Base-by-base conservation (phyloP, 768 basidiomycete genomes). In the Rhodotorula kratochvilovae region DNA sequence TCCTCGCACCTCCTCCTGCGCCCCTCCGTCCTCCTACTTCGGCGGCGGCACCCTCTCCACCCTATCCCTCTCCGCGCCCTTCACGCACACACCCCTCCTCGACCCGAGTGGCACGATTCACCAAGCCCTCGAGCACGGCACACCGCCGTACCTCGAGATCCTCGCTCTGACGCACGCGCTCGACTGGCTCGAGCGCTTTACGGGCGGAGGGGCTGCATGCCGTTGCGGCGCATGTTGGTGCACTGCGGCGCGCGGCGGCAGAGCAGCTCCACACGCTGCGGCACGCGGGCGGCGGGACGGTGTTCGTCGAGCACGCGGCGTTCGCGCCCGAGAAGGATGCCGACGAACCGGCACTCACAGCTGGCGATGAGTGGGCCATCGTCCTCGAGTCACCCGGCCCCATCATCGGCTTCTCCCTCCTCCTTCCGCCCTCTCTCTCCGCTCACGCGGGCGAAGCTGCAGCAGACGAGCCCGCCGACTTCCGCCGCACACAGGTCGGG, bases 21-120 rank as follows among this genome's bases (percentile, higher is more conserved):
- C 67, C 71, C 27, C 50, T n/a, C 51, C 6, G 25, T 11, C 51
- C n/a, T 53, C 68, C 21, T 77, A 76, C 60, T 77, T 75, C 57
- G 78, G 78, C 1, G 78, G 78, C 25, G 78, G 78, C 10, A 72
- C 76, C 3, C 62, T 78, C 56, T 68, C 75, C n/a, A 67, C 67
- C 33, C 61, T 77, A 43, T 66, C 73, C 10, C 61, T 70, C 29
- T 42, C 60, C 12, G 0, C 63, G 1, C 73, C 76, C 45, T 74
- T 67, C 45, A 45, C 59, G 39, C 21, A 51, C 39, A 21, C 63
- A 0, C 62, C 73, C 3, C 69, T 65, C 25, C 17, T 35, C 13
- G 48, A 60, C 2, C 48, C 63, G 7, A 23, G 33, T 33, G 50
- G 56, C 27, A 16, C 45, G 1, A 10, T 73, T 6, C 73, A 74